Base-by-base conservation (phyloP, 148 eudicot genomes). In the Drosera capensis region DNA sequence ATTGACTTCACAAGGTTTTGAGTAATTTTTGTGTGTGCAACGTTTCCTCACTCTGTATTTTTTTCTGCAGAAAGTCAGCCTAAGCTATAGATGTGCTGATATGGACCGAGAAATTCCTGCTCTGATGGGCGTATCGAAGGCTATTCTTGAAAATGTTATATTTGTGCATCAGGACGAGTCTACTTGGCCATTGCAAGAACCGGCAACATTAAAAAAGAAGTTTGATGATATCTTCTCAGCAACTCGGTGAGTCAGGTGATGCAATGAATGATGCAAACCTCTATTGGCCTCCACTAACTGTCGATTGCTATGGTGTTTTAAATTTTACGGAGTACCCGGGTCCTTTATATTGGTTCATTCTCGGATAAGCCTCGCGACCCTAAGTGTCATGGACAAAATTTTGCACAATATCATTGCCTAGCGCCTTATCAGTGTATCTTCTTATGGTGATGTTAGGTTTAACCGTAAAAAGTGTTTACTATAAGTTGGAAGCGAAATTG, bases 101-200 rank as follows among this genome's bases (percentile, higher is more conserved):
- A 92, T 92, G 94, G 99, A 92, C 59, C 75, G 99, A 48, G 99
- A 92, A 68, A 81, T 92, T 13, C 99, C 99, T 59, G 94, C 95
- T 60, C 74, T 92, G 52, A 92, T 92, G 99, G 99, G 99, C 22
- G 95, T 92, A 21, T 92, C 99, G 7, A 92, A 92, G 70, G 85
- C 99, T 52, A 66, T 92, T 44, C 71, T 92, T 25, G 99, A 92
- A 70, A 92, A 85, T 66, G 99, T 92, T 53, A 92, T 92, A 65
- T 92, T 92, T 76, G 99, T 82, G 19, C 99, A 92, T 62, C 99
- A 92, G 72, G 99, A 92, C 41, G 99, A 92, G 68, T 94, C 99
- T 21, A 92, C 81, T 49, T 92, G 99, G 99, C 99, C 99, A 42
- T 52, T 92, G 61, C 99, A 92, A 73, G 99, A 92, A 57, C 79